Conservation (phyloP, 2,329 filamentous ascomycete genomes). For the Bipolaris sorokiniana region DNA sequence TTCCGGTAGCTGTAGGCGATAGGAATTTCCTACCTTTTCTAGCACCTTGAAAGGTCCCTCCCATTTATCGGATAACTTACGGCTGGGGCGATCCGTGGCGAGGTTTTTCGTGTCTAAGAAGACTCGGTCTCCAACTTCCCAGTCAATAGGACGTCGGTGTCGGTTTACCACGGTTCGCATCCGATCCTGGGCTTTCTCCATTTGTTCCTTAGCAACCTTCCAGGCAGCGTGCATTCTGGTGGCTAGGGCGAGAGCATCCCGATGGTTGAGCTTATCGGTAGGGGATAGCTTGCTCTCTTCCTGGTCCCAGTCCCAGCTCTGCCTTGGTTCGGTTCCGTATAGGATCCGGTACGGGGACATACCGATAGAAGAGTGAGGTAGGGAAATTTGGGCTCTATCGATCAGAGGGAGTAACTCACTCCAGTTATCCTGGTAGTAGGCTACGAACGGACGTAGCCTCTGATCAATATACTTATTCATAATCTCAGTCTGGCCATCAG, state of each 20-base stretch:
- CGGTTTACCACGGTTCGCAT: neutral
- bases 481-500: neutral
- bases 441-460: neutral
- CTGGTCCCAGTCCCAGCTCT: neutral
- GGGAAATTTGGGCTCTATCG: neutral
- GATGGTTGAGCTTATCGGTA: neutral
- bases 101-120: too few relatives aligned
- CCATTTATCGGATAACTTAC: too few relatives aligned
- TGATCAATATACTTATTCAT: neutral
- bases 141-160: too few relatives aligned
- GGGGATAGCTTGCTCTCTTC: too few relatives aligned
- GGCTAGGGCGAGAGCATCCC: neutral
- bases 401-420: neutral
- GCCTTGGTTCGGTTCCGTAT: neutral
- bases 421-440: too few relatives aligned
- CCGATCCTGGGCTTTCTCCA: neutral
- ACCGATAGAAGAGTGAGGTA: neutral
- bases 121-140: too few relatives aligned
- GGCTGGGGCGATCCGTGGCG: too few relatives aligned
- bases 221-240: neutral
- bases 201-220: neutral
- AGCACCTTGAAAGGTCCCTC: too few relatives aligned
- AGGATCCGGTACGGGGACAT: neutral
- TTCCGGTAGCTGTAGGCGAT: too few relatives aligned
- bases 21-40: too few relatives aligned